Percentiles rank a stretch among this genome's conserved stretches.
Evolutionary conservation across 345 rosid species (phyloP).

Genomic region (Populus simonii): DNA sequence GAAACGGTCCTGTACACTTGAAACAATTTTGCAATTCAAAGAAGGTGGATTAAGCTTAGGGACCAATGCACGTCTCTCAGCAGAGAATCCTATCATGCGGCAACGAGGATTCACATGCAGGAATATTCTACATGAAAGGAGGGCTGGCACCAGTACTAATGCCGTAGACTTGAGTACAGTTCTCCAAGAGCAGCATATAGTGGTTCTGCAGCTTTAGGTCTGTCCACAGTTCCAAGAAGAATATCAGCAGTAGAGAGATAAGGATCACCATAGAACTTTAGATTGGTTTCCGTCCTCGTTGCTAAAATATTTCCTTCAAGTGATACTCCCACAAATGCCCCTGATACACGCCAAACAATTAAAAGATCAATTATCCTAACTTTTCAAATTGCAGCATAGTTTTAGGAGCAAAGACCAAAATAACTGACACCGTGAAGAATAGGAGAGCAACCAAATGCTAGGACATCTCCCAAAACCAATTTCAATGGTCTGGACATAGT

Average conservation of each 20-base stretch:
- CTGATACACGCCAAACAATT: conserved; percentile 34
- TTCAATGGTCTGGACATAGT: not conserved
- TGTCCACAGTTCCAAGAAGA: conserved; percentile 73
- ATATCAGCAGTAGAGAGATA: conserved; percentile 76
- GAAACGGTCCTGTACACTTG: not conserved
- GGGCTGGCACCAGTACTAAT: not conserved
- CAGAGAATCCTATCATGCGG: no score
- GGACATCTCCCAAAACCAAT: not conserved
- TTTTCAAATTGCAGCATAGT: not conserved
- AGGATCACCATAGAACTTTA: conserved; percentile 87
- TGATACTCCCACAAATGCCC: conserved; percentile 96
- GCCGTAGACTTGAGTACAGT: conserved; percentile 44
- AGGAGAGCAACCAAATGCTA: not conserved
- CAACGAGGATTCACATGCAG: not conserved
- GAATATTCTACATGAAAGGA: not conserved
- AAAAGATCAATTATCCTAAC: not conserved
- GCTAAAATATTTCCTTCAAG: conserved; percentile 85
- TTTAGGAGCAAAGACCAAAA: not conserved
- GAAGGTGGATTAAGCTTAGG: not conserved
- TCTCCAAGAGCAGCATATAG: conserved; percentile 64
- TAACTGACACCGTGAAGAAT: not conserved
- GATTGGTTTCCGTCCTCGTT: conserved; percentile 80
- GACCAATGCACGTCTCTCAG: not conserved
- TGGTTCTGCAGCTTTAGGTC: conserved; percentile 91
- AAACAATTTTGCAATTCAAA: not conserved